Evolutionary conservation across 176 grass and related monocot species (phyloP), one percentile per base, ranked within the genome.

Genomic region (sorghum (Sorghum bicolor)): DNA sequence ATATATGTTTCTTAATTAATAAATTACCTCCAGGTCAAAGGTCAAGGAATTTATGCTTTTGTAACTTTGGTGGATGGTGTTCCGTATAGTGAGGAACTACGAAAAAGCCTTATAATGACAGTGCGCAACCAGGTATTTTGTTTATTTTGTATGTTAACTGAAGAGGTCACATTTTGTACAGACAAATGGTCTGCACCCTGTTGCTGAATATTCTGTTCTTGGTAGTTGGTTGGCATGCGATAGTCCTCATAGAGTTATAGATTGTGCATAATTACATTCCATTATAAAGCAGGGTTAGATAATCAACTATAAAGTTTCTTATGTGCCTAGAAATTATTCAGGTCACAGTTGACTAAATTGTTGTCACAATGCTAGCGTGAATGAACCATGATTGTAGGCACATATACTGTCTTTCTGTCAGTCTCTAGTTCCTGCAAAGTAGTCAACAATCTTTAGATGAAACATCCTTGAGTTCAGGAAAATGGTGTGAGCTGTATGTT

Each of bases 1-100:
- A 80, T 72, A 31, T 76, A 75, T 8, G 24, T 79, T 74, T 72
- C 31, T 80, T 65, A 75, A 39, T 73, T 7, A 40, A 74, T 60
- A 45, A 77, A 53, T 74, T 82, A 65, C 26, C 45, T 75, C 69
- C 83, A 99, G 93, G 86, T 97, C 72, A 97, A 97, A 86, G 95
- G 95, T 10, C 92, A 94, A 75, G 95, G 92, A 40, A 97, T 97
- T 83, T 97, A 97, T 89, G 95, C 95, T 52, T 97, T 97, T 86
- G 92, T 97, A 44, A 92, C 90, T 65, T 88, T 97, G 82, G 92
- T 88, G 19, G 92, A 94, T 64, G 92, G 92, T 62, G 84, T 94
- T 93, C 86, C 90, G 62, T 97, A 93, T 47, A 93, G 92, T 52
- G 92, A 91, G 83, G 92, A 94, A 73, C 86, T 97, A 79, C 77